These are phyloP conservation scores for Acorus gramineus DNA, from an alignment of 106 monocot species.

Conservation along the genomic window DNA sequence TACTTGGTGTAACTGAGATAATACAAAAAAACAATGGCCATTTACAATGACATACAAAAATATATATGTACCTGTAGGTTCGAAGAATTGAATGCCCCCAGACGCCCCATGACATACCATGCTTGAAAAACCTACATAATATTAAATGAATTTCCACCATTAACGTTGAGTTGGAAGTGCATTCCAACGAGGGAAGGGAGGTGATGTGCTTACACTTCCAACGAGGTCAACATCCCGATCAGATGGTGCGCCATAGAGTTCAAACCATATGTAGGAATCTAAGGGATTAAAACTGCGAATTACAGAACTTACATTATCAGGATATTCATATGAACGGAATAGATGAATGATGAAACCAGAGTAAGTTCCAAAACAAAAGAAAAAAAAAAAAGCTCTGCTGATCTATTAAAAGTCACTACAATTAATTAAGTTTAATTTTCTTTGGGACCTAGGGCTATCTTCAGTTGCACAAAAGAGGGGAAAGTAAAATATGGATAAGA, in stretches of 20 bases:
- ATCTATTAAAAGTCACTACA: too few relatives aligned
- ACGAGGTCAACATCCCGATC: slow-evolving; percentile 92
- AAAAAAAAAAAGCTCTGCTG: too few relatives aligned
- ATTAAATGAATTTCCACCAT: too few relatives aligned
- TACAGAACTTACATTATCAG: neutral
- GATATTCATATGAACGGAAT: too few relatives aligned
- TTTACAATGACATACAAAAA: slow-evolving; percentile 4
- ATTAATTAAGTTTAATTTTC: too few relatives aligned
- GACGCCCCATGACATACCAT: slow-evolving; percentile 98
- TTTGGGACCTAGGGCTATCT: too few relatives aligned
- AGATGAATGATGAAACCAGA: too few relatives aligned
- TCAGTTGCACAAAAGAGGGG: neutral
- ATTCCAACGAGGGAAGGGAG: too few relatives aligned
- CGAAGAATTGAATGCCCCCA: slow-evolving; percentile 88
- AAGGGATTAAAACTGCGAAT: slow-evolving; percentile 74
- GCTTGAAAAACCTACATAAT: slow-evolving; percentile 74
- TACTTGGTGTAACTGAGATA: too few relatives aligned
- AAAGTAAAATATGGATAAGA: neutral
- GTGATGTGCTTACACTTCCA: slow-evolving; percentile 73
- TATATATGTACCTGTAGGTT: slow-evolving; percentile 67
- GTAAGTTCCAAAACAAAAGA: too few relatives aligned
- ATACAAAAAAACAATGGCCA: neutral
- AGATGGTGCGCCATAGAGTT: slow-evolving; percentile 79
- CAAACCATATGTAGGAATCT: slow-evolving; percentile 91
- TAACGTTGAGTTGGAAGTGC: too few relatives aligned